Evolutionary conservation across 805 yeast genomes (phyloP), one percentile per base, ranked within the genome.

Genomic region (Zygoascus biomembranicola): DNA sequence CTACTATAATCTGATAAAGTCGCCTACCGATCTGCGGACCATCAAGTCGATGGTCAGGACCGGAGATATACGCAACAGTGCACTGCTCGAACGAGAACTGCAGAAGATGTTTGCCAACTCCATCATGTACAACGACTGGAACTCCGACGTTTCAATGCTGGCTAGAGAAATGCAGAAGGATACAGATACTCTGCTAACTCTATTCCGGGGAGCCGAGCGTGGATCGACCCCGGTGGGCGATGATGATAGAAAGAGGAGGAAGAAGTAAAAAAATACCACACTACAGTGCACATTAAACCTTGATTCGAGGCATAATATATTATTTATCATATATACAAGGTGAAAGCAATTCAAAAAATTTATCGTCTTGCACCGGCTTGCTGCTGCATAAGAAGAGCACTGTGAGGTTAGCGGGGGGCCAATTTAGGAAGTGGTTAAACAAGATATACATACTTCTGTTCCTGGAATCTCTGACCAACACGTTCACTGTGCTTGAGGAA

Each of bases 391-490:
- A 59, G 50, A 10, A 55, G 54, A 35, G 61, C 61, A 49, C 59
- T 57, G 26, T 5, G 49, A 8, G 16, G 39, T 35, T 35, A 35
- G 39, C 39, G 39, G 39, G 39, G 39, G 16, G 16, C 16, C 39
- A 35, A 35, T 5, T 4, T 35, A 4, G 16, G 39, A 5, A 8
- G 39, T 3, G 16, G 16, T 6, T 23, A 23, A 6, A 23, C 26
- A 16, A 20, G 20, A 14, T 19, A n/a, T 28, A 53, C 64, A 57
- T 69, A 75, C 79, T 94, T 94, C 73, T 92, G 97, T 69, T 92
- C 99, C 75, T 92, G 98, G 92, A 94, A 94, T 75, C 98, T 84
- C 73, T 87, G 92, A 46, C 99, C 99, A 54, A 94, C 96, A 71
- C 99, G 85, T 76, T 94, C 99, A 72, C 92, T 83, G 77, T 92